Base-by-base conservation (phyloP, 805 yeast species). In the Yarrowia divulgata region DNA sequence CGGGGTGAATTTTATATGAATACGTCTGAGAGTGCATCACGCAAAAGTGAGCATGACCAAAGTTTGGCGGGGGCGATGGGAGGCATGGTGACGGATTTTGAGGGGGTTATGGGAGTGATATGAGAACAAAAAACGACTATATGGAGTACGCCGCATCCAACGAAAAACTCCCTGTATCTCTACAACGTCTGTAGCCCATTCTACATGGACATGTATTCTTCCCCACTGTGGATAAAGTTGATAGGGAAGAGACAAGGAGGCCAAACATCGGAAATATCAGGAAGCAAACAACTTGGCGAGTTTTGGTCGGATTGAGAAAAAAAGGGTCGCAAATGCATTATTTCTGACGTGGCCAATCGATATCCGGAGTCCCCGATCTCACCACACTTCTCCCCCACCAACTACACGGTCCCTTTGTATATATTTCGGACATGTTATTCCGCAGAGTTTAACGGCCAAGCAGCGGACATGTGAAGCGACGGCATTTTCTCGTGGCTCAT, bases 401-500 rank as follows among this genome's bases (percentile, higher is more conserved):
- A 1, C n/a, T 18, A 37, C 19, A 18, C 57, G 1, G 29, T 23
- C 55, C 14, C 55, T 23, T 19, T n/a, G 18, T 14, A 5, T 18
- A 14, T 39, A 54, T 37, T 54, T 12, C 60, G 60, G 60, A 54
- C 35, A 18, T 54, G 60, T 18, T 35, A 37, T 13, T 29, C 37
- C 39, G 12, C 39, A 39, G 45, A 54, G 60, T 54, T 54, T 39
- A 54, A 54, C 60, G 60, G 60, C 45, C 37, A 54, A 54, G 60
- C 60, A 54, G 32, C 45, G 35, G 60, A 54, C 60, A 54, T 54
- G 60, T 54, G 60, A 19, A 37, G 34, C 9, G 60, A 54, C 60
- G 60, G 60, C 60, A 54, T 54, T 54, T 37, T 37, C 58, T 13
- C 60, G 60, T 54, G 45, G 39, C 45, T 54, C 60, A 54, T 54